Base-by-base conservation (phyloP, 176 grass and related monocot species). In the Oropetium thomaeum region DNA sequence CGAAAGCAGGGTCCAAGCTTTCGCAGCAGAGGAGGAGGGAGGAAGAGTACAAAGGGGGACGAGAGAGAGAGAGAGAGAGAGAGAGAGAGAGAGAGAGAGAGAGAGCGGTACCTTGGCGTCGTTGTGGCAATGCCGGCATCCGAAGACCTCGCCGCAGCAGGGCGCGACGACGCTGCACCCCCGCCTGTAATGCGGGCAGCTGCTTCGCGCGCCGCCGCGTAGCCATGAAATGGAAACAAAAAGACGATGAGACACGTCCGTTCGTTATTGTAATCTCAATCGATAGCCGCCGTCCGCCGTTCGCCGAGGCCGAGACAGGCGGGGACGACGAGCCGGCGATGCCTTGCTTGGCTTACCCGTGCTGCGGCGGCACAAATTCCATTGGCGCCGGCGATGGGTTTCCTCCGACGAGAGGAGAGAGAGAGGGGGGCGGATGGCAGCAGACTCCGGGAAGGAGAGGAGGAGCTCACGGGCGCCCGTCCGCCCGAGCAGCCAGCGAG, bases 121-220 rank as follows among this genome's bases (percentile, higher is more conserved):
- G 78, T 97, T 89, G 70, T 97, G 90, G 83, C 93, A 97, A 87
- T 97, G 93, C 38, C 93, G 81, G 76, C 93, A 97, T 47, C 42
- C 85, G 76, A 97, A 97, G 58, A 89, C 82, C 72, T 90, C 83
- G 60, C 85, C 85, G 67, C 93, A 97, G 75, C 93, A 97, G 2
- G 93, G 90, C 38, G 88, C 85, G 68, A 81, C 81, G 49, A 93
- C 82, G 74, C 79, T 85, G 86, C 93, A 97, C 67, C 85, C 53
- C 69, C 85, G 86, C 73, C 31, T 71, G 79, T 97, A 97, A 82
- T 93, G 87, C 49, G 32, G 55, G 81, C 93, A 97, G 38, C 93
- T 97, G 77, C 51, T 34, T 61, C 10, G n/a, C n/a, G n/a, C n/a
- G n/a, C n/a, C n/a, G n/a, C n/a, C n/a, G n/a, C n/a, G n/a, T n/a